Evolutionary conservation across 805 yeast genomes (phyloP).

Genomic region (Zygotorulaspora danielsina): DNA sequence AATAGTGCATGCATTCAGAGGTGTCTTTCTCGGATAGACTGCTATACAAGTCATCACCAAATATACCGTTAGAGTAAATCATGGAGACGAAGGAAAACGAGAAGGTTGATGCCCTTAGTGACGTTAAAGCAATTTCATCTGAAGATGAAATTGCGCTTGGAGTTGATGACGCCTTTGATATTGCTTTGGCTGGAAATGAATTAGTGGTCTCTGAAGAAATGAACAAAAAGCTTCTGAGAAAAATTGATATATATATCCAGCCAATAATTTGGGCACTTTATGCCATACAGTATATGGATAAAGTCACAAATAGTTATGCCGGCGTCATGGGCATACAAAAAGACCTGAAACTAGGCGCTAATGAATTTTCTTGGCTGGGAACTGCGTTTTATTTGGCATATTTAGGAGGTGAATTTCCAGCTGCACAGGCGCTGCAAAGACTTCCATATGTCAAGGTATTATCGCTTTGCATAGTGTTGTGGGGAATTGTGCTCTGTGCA

Average conservation of each 20-base stretch:
- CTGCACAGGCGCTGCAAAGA: conserved; percentile 6
- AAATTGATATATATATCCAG: conserved; percentile 12
- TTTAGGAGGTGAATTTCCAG: conserved; percentile 8
- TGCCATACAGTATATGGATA: conserved; percentile 12
- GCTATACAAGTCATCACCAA: too few relatives aligned
- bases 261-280: conserved; percentile 11
- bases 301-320: conserved; percentile 10
- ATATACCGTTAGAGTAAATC: too few relatives aligned
- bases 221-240: conserved; percentile 7
- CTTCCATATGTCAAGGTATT: conserved; percentile 7
- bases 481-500: conserved; percentile 7
- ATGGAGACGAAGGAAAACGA: background rate
- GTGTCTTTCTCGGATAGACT: too few relatives aligned
- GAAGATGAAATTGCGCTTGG: background rate
- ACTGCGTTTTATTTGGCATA: conserved; percentile 13
- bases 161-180: conserved; percentile 12
- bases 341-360: conserved; percentile 5
- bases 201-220: conserved; percentile 8
- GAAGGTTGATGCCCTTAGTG: background rate
- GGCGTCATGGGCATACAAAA: conserved; percentile 13
- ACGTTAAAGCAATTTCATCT: conserved; percentile 3
- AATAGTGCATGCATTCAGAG: too few relatives aligned
- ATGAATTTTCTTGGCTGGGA: conserved; percentile 12
- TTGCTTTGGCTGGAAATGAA: conserved; percentile 7
- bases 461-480: conserved; percentile 6